These are phyloP conservation scores for Sporopachydermia lactativora DNA, from an alignment of 805 yeast species.

Conservation along the genomic window DNA sequence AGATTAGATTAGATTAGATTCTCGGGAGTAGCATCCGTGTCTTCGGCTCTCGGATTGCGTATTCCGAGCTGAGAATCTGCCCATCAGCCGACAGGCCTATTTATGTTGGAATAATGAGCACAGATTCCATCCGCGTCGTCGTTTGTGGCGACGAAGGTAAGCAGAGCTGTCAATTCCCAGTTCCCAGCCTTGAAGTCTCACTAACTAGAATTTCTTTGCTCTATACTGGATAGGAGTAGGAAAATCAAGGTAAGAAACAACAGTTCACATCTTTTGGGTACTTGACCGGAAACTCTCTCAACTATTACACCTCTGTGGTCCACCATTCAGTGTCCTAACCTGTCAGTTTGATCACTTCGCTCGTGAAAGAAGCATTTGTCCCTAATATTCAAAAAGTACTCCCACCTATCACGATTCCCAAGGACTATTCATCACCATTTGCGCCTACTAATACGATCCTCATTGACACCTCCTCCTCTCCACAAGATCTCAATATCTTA, in stretches of 20 bases:
- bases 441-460: constrained; percentile 56
- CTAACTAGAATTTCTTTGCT: constrained; percentile 5
- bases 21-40: too few species aligned
- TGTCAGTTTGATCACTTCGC: constrained; percentile 52
- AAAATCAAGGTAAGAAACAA: constrained; percentile 38
- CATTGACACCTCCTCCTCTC: constrained; percentile 53
- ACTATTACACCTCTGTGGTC: too few species aligned
- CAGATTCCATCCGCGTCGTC: constrained; percentile 58
- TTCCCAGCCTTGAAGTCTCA: neutral
- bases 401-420: constrained; percentile 76
- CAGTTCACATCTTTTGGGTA: too few species aligned
- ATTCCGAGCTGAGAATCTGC: too few species aligned
- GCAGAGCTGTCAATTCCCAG: constrained; percentile 6
- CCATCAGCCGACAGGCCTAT: too few species aligned
- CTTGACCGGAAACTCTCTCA: too few species aligned
- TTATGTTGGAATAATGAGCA: too few species aligned
- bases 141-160: constrained; percentile 86
- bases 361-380: constrained; percentile 71
- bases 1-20: too few species aligned
- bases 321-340: too few species aligned
- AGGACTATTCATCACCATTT: constrained; percentile 44
- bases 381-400: constrained; percentile 65
- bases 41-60: too few species aligned
- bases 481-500: constrained; percentile 44
- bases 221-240: constrained; percentile 66